Evolutionary conservation across 2,329 filamentous ascomycete species (phyloP).

Genomic region (Aureobasidium sp.): DNA sequence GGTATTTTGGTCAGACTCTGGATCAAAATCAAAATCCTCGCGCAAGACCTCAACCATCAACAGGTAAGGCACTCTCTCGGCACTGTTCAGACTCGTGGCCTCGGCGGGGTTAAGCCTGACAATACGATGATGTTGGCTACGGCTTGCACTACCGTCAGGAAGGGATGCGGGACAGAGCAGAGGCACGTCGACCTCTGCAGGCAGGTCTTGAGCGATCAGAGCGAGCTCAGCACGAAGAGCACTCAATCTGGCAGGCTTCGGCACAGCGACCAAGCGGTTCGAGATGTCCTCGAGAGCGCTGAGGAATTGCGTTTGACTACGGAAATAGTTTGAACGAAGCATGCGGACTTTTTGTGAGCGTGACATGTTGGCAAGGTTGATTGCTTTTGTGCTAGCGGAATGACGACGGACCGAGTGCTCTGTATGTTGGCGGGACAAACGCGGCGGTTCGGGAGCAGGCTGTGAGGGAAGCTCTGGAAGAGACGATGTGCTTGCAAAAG

Average conservation of each 20-base stretch:
- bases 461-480: constrained; percentile 26
- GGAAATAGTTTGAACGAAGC: constrained; percentile 74
- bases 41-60: constrained; percentile 77
- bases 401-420: constrained; percentile 42
- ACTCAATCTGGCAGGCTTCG: constrained; percentile 73
- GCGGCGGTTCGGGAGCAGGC: constrained; percentile 15
- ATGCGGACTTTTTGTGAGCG: constrained; percentile 62
- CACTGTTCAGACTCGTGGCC: constrained; percentile 77
- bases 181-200: constrained; percentile 76
- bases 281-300: constrained; percentile 78
- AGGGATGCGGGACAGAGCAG: constrained; percentile 71
- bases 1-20: constrained; percentile 65
- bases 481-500: constrained; percentile 28
- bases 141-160: constrained; percentile 64
- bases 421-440: constrained; percentile 26
- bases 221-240: constrained; percentile 74
- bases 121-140: constrained; percentile 73
- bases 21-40: constrained; percentile 78
- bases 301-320: constrained; percentile 72
- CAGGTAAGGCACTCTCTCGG: constrained; percentile 77
- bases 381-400: constrained; percentile 49
- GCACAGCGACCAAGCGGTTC: constrained; percentile 73
- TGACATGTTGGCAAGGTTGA: constrained; percentile 57
- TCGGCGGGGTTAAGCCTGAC: constrained; percentile 78
- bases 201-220: constrained; percentile 71